Evolutionary conservation across 768 basidiomycete genomes (phyloP), one percentile per base, ranked within the genome.

Genomic region (Rhizopogon roseolus): DNA sequence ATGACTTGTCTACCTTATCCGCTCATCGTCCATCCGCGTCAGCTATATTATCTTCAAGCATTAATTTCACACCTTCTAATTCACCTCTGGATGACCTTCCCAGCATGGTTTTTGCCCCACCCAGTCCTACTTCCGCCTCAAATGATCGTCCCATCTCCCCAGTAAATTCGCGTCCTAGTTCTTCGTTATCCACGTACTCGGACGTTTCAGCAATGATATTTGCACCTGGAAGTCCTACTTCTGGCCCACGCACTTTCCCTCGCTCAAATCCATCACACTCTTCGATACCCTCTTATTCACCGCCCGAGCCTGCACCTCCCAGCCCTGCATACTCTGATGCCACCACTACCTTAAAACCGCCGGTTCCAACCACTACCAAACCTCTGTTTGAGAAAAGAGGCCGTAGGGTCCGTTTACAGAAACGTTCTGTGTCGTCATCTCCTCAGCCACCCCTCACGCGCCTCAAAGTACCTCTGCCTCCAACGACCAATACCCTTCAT

Each of bases 401-500:
- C 16, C 49, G 61, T 32, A 66, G 40, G n/a, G 27, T 42, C 22
- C 57, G 56, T 22, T 27, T 60, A 8, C 57, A 54, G 19, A 69
- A 66, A 50, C 67, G 69, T 6, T 64, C 69, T 14, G 28, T 59
- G 14, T 71, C 65, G 2, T 49, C 63, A 36, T 71, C 69, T n/a
- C 69, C 71, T 4, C 58, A 52, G 14, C 57, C 60, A 19, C 27
- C 49, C 22, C 58, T 54, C 29, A 37, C 54, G 17, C 14, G 42
- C 2, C 46, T 52, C 19, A 57, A 57, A n/a, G 59, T 42, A 40
- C 49, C 66, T 19, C 69, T 80, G 19, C 85, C 86, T 0, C 81
- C 83, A 1, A 87, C 86, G 3, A 84, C 82, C 5, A 91, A 92
- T 68, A 69, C 77, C 57, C 82, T 90, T 44, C 74, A 75, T 57